Percentiles rank a stretch among this genome's conserved stretches.
Evolutionary conservation across 2,329 filamentous ascomycete species (phyloP).

Genomic region (Fusarium torulosum): DNA sequence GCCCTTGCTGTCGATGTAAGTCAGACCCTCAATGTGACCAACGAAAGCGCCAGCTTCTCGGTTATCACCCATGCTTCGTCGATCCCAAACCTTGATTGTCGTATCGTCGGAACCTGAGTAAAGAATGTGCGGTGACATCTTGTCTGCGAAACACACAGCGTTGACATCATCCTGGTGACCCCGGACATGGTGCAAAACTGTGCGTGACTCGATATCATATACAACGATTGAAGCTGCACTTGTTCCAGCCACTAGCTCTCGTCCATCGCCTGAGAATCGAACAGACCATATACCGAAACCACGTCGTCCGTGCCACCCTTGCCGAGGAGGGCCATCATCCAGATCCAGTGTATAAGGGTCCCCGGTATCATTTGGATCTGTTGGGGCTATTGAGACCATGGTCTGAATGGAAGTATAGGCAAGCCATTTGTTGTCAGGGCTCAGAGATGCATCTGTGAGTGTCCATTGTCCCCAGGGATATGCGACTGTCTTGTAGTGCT

Average conservation of each 20-base stretch:
- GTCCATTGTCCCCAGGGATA: constrained; percentile 96
- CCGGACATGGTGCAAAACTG: constrained; percentile 77
- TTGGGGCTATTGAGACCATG: constrained; percentile 86
- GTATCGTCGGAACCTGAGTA: constrained; percentile 97
- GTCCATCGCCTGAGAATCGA: constrained; percentile 90
- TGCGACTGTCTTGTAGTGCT: constrained; percentile 89
- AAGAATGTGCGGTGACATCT: constrained; percentile 88
- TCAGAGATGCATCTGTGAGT: constrained; percentile 91
- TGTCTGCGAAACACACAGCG: constrained; percentile 94
- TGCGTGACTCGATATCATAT: constrained; percentile 88
- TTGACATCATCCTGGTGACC: constrained; percentile 94
- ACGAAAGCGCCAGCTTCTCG: constrained; percentile 76
- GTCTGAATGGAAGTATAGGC: constrained; percentile 92
- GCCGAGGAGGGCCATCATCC: constrained; percentile 43
- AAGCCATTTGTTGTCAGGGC: constrained; percentile 90
- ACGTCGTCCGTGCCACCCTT: constrained; percentile 48
- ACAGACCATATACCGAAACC: constrained; percentile 85
- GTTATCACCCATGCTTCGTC: constrained; percentile 88
- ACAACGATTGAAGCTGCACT: constrained; percentile 83
- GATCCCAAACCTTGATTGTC: constrained; percentile 96
- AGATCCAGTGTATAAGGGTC: constrained; percentile 87
- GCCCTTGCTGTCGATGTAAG: constrained; percentile 77
- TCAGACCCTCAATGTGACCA: constrained; percentile 75
- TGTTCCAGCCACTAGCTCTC: constrained; percentile 91
- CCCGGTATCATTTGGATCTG: constrained; percentile 83